These are phyloP conservation scores for Aegilops tauschii DNA, from an alignment of 176 grass and related monocot species.

Conservation along the genomic window DNA sequence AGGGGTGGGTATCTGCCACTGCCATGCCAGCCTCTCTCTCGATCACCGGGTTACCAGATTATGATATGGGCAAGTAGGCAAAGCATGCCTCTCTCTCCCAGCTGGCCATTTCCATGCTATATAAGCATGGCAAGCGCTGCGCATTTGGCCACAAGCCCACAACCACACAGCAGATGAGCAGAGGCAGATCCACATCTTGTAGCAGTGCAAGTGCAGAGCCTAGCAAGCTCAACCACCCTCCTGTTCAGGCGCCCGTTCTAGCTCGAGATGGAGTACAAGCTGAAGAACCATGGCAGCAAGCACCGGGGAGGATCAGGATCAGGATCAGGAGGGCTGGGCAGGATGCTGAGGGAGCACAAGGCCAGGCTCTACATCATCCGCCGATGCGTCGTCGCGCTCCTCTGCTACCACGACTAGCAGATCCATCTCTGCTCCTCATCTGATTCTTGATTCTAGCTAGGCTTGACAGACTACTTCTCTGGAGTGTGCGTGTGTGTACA, in stretches of 20 bases:
- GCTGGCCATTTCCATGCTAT: constrained; percentile 2
- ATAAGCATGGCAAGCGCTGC: constrained; percentile 27
- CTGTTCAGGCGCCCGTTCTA: not conserved
- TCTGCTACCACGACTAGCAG: constrained; percentile 57
- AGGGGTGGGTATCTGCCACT: not conserved
- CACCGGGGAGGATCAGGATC: not conserved
- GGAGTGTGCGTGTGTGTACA: not conserved
- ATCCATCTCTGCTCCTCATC: not conserved
- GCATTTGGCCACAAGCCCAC: constrained; percentile 18
- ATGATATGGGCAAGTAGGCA: not conserved
- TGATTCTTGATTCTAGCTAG: not conserved
- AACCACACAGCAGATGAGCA: constrained; percentile 14
- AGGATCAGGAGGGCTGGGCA: constrained; percentile 24
- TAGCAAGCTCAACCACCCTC: not conserved
- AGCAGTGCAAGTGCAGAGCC: not conserved
- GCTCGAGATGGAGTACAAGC: constrained; percentile 22
- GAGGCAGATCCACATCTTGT: constrained; percentile 23
- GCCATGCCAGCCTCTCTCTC: not conserved
- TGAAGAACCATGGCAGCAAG: constrained; percentile 27
- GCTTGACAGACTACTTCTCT: no score
- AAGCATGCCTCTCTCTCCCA: not conserved
- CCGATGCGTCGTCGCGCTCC: constrained; percentile 60
- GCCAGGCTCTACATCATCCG: constrained; percentile 53
- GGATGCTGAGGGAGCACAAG: constrained; percentile 45
- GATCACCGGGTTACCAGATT: not conserved